Conservation (phyloP, 345 rosid species). For the Bruguiera parviflora region DNA sequence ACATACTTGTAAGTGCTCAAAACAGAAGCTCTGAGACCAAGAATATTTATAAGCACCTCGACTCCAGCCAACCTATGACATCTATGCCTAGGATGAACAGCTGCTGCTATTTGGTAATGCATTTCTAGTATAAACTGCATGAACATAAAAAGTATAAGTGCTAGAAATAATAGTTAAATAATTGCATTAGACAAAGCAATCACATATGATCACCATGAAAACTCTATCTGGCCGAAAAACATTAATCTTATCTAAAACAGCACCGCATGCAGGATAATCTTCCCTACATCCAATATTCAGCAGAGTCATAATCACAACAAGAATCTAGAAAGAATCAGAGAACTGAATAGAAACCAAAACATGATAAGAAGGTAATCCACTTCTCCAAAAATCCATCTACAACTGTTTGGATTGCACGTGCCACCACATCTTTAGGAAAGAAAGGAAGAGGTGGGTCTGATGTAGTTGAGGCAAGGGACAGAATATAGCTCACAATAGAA, state of each 20-base stretch:
- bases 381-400: constrained; percentile 92
- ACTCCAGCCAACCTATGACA: constrained; percentile 71
- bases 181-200: constrained; percentile 2
- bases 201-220: constrained; percentile 58
- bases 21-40: constrained; percentile 72
- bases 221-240: constrained; percentile 90
- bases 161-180: constrained; percentile 1
- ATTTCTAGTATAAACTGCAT: constrained; percentile 80
- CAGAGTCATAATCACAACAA: constrained; percentile 2
- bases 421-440: constrained; percentile 58
- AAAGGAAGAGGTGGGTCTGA: constrained; percentile 64
- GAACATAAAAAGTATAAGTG: constrained; percentile 18
- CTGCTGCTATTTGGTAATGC: constrained; percentile 71
- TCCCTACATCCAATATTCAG: constrained; percentile 47
- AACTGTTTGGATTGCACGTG: constrained; percentile 61
- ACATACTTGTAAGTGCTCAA: constrained; percentile 70
- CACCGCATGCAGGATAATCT: constrained; percentile 36
- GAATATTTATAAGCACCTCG: constrained; percentile 73
- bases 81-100: constrained; percentile 73
- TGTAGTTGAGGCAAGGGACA: constrained; percentile 64
- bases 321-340: constrained; percentile 16
- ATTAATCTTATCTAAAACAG: constrained; percentile 69
- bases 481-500: constrained; percentile 71
- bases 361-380: constrained; percentile 34
- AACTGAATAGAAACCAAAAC: constrained; percentile 8